Percentiles rank a stretch among this genome's conserved stretches.
These are phyloP conservation scores for Plasmopara viticola DNA, from an alignment of 352 stramenopile species.

Conservation along the genomic window DNA sequence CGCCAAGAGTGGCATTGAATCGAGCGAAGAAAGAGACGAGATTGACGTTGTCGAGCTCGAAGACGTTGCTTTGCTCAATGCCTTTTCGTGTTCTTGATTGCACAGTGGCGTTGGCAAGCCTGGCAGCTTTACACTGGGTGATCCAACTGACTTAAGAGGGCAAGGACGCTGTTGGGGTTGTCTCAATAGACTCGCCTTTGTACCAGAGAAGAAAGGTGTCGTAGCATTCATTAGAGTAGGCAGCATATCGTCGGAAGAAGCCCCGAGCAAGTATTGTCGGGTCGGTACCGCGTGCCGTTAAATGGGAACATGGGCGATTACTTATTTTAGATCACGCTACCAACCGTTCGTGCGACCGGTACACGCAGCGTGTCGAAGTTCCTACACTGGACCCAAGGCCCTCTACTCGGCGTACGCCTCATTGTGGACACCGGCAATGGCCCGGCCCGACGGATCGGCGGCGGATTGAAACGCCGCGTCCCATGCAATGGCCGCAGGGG, in stretches of 20 bases:
- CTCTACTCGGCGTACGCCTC: slow-evolving; percentile 82
- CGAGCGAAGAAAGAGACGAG: slow-evolving; percentile 16
- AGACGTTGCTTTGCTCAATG: not conserved
- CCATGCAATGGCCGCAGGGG: slow-evolving; percentile 96
- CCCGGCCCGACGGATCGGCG: slow-evolving; percentile 92
- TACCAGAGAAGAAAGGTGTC: slow-evolving; percentile 2
- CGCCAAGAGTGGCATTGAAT: slow-evolving; percentile 10
- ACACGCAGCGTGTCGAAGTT: too few relatives aligned
- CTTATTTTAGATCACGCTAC: too few relatives aligned
- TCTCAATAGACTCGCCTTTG: slow-evolving; percentile 22
- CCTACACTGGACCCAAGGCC: too few relatives aligned
- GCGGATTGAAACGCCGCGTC: slow-evolving; percentile 92
- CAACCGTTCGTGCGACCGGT: too few relatives aligned
- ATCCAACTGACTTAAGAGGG: slow-evolving; percentile 9
- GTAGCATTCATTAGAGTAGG: slow-evolving; percentile 13
- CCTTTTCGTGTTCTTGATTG: slow-evolving; percentile 34
- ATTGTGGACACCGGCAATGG: slow-evolving; percentile 93
- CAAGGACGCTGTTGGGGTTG: slow-evolving; percentile 14
- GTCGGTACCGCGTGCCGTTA: not conserved
- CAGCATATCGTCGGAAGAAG: slow-evolving; percentile 9
- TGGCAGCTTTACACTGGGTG: slow-evolving; percentile 31
- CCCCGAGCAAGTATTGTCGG: not conserved
- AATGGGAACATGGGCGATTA: not conserved
- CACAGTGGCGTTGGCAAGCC: slow-evolving; percentile 26
- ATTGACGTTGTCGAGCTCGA: slow-evolving; percentile 11